phyloP scores from a whole-genome alignment of 768 basidiomycete genomes.

The Boletus vermiculosoides region DNA sequence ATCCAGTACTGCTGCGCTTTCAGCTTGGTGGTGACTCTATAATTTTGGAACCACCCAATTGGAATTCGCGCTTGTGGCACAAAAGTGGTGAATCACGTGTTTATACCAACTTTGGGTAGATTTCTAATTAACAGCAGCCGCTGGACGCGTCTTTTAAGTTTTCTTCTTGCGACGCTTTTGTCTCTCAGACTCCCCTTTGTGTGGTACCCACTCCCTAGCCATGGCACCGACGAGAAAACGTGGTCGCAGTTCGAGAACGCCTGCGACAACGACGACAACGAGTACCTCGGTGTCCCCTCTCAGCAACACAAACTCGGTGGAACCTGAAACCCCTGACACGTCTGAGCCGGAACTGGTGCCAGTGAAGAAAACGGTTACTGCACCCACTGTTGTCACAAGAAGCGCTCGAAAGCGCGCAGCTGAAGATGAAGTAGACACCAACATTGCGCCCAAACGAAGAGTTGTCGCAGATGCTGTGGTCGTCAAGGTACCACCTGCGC shows the following conservation, averaged over 20 bases:
- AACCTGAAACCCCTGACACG: constrained; percentile 53
- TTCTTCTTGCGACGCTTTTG: constrained; percentile 18
- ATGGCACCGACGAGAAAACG: constrained; percentile 27
- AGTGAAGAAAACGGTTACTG: not conserved
- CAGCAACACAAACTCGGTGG: constrained; percentile 45
- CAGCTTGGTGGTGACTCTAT: not conserved
- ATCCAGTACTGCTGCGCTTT: not conserved
- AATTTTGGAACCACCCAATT: not conserved
- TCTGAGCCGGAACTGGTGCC: constrained; percentile 37
- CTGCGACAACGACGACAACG: constrained; percentile 32
- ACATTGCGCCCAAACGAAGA: constrained; percentile 34
- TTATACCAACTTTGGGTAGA: not conserved
- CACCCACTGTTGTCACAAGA: constrained; percentile 5
- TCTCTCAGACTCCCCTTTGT: not conserved
- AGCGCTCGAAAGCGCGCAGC: constrained; percentile 34
- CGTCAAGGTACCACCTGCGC: constrained; percentile 12
- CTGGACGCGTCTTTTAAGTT: constrained; percentile 23
- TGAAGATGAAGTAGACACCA: constrained; percentile 30
- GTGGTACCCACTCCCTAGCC: not conserved
- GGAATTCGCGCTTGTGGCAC: constrained; percentile 31
- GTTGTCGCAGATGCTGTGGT: constrained; percentile 29
- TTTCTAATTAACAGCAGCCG: constrained; percentile 20
- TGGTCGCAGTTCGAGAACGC: constrained; percentile 15
- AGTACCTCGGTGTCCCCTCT: constrained; percentile 49
- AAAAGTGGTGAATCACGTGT: constrained; percentile 24